phyloP scores from a whole-genome alignment of 768 basidiomycete species.

The Calvatia gigantea region DNA sequence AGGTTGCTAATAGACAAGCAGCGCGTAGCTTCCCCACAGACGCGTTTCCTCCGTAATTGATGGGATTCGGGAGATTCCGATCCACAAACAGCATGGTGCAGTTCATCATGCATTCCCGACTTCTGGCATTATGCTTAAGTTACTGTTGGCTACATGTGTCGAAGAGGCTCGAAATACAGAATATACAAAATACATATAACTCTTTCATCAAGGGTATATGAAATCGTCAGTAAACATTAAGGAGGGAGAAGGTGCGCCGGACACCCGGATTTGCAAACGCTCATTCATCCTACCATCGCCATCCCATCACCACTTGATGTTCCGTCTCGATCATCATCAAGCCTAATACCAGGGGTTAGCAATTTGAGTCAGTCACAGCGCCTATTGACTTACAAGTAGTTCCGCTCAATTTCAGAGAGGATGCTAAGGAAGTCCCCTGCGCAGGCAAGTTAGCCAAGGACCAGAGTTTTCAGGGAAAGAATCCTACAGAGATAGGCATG shows the following conservation, averaged over 20 bases:
- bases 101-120: neutral
- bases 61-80: constrained; percentile 3
- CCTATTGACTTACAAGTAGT: constrained; percentile 59
- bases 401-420: constrained; percentile 86
- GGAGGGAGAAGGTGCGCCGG: neutral
- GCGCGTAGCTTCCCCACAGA: too few relatives aligned
- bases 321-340: constrained; percentile 70
- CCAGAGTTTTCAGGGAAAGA: neutral
- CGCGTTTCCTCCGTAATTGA: too few relatives aligned
- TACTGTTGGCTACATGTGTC: constrained; percentile 7
- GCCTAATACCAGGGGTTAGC: constrained; percentile 29
- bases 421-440: constrained; percentile 92
- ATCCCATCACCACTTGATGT: constrained; percentile 58
- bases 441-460: constrained; percentile 14
- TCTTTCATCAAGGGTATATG: constrained; percentile 11
- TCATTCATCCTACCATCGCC: constrained; percentile 25
- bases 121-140: neutral
- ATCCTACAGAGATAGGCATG: constrained; percentile 81
- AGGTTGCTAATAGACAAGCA: neutral
- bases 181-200: constrained; percentile 10
- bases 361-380: neutral
- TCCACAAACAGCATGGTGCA: neutral
- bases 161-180: constrained; percentile 1
- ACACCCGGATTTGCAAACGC: neutral
- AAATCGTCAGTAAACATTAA: constrained; percentile 5